Conservation (phyloP, 2,329 filamentous ascomycete species). For the Aspergillus flavus region DNA sequence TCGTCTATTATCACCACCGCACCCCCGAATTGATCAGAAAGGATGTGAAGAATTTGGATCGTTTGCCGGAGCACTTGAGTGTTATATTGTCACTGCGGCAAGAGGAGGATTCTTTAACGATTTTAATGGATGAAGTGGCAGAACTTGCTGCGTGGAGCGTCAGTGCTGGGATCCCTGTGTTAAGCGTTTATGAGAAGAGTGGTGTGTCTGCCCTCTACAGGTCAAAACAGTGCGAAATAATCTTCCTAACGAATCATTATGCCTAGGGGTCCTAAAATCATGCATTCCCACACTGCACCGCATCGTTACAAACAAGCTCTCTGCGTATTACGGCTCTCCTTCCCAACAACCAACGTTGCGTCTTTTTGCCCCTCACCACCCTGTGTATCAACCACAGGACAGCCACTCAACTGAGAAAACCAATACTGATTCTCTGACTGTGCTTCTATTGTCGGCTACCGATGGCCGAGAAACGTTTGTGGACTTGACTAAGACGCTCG, state of each 20-base stretch:
- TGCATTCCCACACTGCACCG: conserved; percentile 85
- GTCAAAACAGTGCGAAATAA: not conserved
- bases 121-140: conserved; percentile 84
- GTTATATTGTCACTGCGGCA: conserved; percentile 74
- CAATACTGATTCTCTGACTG: conserved; percentile 48
- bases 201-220: conserved; percentile 57
- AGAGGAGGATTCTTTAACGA: conserved; percentile 75
- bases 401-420: conserved; percentile 22
- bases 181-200: conserved; percentile 90
- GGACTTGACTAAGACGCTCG: conserved; percentile 89
- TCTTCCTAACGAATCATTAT: conserved; percentile 6
- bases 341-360: conserved; percentile 69
- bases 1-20: conserved; percentile 93
- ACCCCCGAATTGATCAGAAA: conserved; percentile 89
- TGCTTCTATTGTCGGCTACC: conserved; percentile 82
- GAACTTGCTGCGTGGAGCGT: conserved; percentile 94
- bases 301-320: conserved; percentile 75
- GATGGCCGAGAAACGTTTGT: conserved; percentile 94
- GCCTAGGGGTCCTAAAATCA: conserved; percentile 78
- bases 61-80: conserved; percentile 82
- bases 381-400: conserved; percentile 40
- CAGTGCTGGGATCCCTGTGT: conserved; percentile 79
- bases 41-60: conserved; percentile 74
- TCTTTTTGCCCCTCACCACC: conserved; percentile 70
- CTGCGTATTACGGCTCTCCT: conserved; percentile 79